Percentiles rank a stretch among this genome's conserved stretches.
Evolutionary conservation across 1,284 basidiomycete species (phyloP).

Genomic region (Naganishia cerealis): DNA sequence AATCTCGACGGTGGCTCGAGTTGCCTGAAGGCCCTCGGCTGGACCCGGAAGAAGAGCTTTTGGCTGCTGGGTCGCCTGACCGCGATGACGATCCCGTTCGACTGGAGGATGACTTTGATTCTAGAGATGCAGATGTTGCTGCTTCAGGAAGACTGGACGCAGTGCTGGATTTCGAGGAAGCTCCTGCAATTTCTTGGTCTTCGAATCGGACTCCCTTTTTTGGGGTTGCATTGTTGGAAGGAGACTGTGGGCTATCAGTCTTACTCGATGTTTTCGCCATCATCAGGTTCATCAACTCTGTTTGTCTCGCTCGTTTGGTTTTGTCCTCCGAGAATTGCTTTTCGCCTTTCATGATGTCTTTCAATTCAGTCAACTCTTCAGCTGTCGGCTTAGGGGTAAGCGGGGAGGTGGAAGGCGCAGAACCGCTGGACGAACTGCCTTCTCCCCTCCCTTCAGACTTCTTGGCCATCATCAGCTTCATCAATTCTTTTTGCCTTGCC

Average conservation of each 20-base stretch:
- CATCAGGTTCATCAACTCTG: slow-evolving; percentile 14
- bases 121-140: background rate
- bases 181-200: background rate
- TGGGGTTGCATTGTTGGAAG: background rate
- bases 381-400: background rate
- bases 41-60: slow-evolving; percentile 3
- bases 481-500: slow-evolving; percentile 9
- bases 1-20: background rate
- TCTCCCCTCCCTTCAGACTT: background rate
- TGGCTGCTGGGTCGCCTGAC: background rate
- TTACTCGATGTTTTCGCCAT: background rate
- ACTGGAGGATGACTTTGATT: background rate
- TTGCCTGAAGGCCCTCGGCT: background rate
- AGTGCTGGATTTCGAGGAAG: background rate
- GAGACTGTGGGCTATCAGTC: background rate
- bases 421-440: background rate
- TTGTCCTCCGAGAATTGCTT: slow-evolving; percentile 22
- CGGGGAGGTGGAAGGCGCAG: background rate
- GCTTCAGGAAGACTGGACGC: background rate
- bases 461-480: slow-evolving; percentile 9
- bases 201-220: slow-evolving; percentile 2
- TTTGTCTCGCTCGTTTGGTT: slow-evolving; percentile 9
- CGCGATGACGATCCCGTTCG: background rate
- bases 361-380: slow-evolving; percentile 5
- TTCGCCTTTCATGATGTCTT: slow-evolving; percentile 18